phyloP scores from a whole-genome alignment of 2,329 filamentous ascomycete species.

The Aspergillus aculeatus region DNA sequence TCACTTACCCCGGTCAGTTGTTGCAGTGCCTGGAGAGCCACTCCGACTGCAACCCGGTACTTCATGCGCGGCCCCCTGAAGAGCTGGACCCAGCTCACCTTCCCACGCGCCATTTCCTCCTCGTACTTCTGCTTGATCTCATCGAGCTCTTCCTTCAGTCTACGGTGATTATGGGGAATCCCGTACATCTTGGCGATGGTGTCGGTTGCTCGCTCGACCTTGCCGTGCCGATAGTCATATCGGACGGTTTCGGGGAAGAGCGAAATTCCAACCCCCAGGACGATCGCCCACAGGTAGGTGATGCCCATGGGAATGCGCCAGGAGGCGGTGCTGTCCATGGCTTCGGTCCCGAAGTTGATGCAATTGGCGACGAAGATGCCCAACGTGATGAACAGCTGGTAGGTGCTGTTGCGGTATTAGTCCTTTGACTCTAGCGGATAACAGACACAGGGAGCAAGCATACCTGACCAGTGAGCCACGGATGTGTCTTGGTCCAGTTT shows the following conservation, averaged over 20 bases:
- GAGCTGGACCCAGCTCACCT: conserved; percentile 35
- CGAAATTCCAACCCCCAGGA: conserved; percentile 55
- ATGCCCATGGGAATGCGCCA: conserved; percentile 56
- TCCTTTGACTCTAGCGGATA: background rate
- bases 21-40: conserved; percentile 44
- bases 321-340: conserved; percentile 37
- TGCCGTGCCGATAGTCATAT: conserved; percentile 58
- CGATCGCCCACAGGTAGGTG: conserved; percentile 56
- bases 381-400: conserved; percentile 49
- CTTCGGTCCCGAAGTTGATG: conserved; percentile 48
- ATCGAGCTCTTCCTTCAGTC: conserved; percentile 52
- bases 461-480: conserved; percentile 45
- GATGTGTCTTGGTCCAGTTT: conserved; percentile 46
- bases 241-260: conserved; percentile 59
- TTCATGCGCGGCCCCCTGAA: conserved; percentile 45
- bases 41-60: conserved; percentile 42
- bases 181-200: conserved; percentile 58
- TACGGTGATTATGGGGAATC: conserved; percentile 51
- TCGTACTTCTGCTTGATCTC: conserved; percentile 59
- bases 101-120: conserved; percentile 45
- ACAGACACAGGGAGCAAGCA: background rate
- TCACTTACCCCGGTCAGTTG: conserved; percentile 37
- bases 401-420: conserved; percentile 35
- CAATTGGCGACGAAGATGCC: conserved; percentile 49
- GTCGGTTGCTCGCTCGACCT: conserved; percentile 50